These are phyloP conservation scores for Saussurea involucrata DNA, from an alignment of 129 eudicot genomes.

Conservation along the genomic window DNA sequence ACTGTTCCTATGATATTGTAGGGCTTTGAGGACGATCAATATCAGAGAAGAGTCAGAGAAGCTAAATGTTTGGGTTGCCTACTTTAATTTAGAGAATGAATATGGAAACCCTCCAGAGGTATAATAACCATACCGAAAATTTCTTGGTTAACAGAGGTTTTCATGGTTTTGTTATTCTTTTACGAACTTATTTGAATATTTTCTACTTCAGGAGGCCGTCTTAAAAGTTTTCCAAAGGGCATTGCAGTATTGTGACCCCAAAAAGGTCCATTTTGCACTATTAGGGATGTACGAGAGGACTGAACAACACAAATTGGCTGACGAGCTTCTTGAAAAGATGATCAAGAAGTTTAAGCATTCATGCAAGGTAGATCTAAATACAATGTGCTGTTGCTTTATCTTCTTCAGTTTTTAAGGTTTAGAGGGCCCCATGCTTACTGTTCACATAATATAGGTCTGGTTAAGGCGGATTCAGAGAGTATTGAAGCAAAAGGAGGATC, in stretches of 20 bases:
- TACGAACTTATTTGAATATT: background rate
- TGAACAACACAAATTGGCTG: slow-evolving; percentile 67
- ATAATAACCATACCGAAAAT: background rate
- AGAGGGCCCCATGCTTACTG: background rate
- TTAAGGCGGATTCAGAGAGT: slow-evolving; percentile 65
- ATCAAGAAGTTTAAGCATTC: slow-evolving; percentile 74
- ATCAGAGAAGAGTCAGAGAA: slow-evolving; percentile 83
- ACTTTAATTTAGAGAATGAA: slow-evolving; percentile 83
- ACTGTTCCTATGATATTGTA: slow-evolving; percentile 15
- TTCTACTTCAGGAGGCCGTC: slow-evolving; percentile 60
- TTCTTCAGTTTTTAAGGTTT: background rate
- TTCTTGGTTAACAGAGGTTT: background rate
- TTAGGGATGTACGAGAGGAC: slow-evolving; percentile 78
- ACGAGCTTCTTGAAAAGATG: slow-evolving; percentile 79
- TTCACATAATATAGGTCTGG: slow-evolving; percentile 59
- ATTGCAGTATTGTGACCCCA: slow-evolving; percentile 84
- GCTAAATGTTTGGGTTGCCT: slow-evolving; percentile 89
- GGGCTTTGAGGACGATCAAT: slow-evolving; percentile 92
- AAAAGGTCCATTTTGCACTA: slow-evolving; percentile 76
- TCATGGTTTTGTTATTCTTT: background rate
- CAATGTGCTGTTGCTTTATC: background rate
- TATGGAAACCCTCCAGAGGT: slow-evolving; percentile 92
- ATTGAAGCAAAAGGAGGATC: slow-evolving; percentile 60
- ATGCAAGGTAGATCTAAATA: slow-evolving; percentile 52
- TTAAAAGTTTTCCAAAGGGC: slow-evolving; percentile 72